Base-by-base conservation (phyloP, 768 basidiomycete species). In the Myochromella boudieri region DNA sequence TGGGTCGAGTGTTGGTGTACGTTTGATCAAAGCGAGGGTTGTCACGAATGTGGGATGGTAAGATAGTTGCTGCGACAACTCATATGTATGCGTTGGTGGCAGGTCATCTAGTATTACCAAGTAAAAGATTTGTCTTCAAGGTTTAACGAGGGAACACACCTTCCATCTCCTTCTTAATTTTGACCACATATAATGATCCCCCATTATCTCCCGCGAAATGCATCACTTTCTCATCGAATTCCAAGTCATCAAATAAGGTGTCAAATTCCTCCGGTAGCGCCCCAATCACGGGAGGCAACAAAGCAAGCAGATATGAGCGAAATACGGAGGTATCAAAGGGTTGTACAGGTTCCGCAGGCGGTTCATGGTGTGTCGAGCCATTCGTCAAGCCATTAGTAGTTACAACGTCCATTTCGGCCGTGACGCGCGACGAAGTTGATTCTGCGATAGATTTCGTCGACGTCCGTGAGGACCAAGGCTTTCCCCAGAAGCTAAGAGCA, bases 11-110 rank as follows among this genome's bases (percentile, higher is more conserved):
- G 81, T 83, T 1, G 86, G 81, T 15, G 82, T 80, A 44, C 94
- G 90, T 67, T 98, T 98, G 73, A 99, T 97, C 63, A 99, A 77
- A 20, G 95, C 94, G 37, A 99, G 80, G 0, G 94, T 95, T 15
- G 87, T 90, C 44, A 84, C 74, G 68, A 90, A 83, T 32, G 84
- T 79, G 6, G 87, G 70, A 36, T 92, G 82, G 69, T 97, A 88
- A n/a, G 77, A 73, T 46, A 97, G 76, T 51, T 88, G 78, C 22
- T 86, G 67, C 10, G 85, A 83, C 29, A 91, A 74, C 22, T 78
- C 73, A 64, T 90, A 91, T 38, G 74, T 68, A 61, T 81, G 84
- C 12, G 73, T 76, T n/a, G 78, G 76, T 31, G 76, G 72, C 25
- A 69, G 69, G 51, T 90, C 88, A 61, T 90, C 88, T 90, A 60